Base-by-base conservation (phyloP, 1,284 basidiomycete species). In the Heterobasidion occidentale region DNA sequence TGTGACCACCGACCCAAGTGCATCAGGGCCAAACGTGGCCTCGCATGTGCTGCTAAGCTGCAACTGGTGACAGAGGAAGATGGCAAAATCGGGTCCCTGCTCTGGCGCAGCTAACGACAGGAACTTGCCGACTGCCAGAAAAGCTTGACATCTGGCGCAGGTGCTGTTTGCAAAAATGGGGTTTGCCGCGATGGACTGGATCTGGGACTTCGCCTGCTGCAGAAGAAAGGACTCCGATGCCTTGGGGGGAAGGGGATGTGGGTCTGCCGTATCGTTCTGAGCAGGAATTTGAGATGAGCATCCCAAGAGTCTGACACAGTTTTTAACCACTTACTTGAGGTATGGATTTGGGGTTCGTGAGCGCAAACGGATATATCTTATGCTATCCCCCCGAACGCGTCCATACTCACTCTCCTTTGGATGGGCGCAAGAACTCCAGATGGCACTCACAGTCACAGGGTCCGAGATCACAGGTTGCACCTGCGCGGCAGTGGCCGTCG, bases 381-480 rank as follows among this genome's bases (percentile, higher is more conserved):
- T 84, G 77, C 84, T 86, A 52, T 14, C 46, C 54, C 51, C 36
- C 15, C 46, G 46, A 54, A 11, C 35, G 8, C 17, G 33, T 44
- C 51, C 52, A 56, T 54, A 38, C 54, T 50, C 44, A 57, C 48
- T 44, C 46, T 44, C 27, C 14, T 47, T 12, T 44, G 46, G 11
- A 44, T 44, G n/a, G 19, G 19, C 6, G 11, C 46, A 33, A 17
- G 27, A 48, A 33, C 46, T 11, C 27, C 15, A 48, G 11, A 12
- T 19, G 20, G 45, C 15, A 47, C 72, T 62, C 67, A 84, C 86
- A 35, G 75, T 74, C 20, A 88, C 77, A 9, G 83, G 82, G 64
- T 90, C 86, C 2, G 84, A 79, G 51, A 89, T 78, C 54, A 87
- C 75, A 36, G 86, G 88, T 66, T 89, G 85, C 5, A 81, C 80